Conservation (phyloP, 495 filamentous ascomycete genomes). For the Tuber brumale region DNA sequence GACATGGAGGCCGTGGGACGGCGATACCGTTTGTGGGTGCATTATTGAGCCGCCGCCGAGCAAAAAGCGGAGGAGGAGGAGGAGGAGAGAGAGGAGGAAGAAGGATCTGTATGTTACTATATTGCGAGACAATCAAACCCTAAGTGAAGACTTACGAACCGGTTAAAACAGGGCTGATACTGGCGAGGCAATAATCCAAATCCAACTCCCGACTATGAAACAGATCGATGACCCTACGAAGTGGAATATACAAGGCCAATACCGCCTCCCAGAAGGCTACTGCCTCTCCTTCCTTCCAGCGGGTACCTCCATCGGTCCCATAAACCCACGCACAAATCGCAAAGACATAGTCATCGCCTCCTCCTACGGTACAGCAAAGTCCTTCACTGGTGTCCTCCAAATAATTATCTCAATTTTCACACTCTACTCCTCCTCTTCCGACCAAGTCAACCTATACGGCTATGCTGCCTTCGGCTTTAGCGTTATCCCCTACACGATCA, state of each 20-base stretch:
- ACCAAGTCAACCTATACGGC: conserved; percentile 45
- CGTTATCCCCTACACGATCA: conserved; percentile 55
- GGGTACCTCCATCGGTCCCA: conserved; percentile 33
- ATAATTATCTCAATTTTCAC: conserved; percentile 43
- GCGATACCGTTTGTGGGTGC: conserved; percentile 39
- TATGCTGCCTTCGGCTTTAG: conserved; percentile 49
- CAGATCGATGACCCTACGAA: conserved; percentile 18
- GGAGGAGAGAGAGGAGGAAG: conserved; percentile 7
- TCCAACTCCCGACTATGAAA: conserved; percentile 20
- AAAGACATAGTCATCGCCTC: conserved; percentile 33
- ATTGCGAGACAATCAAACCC: not conserved
- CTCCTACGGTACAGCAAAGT: conserved; percentile 42
- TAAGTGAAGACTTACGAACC: not conserved
- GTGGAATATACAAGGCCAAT: conserved; percentile 40
- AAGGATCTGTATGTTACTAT: not conserved
- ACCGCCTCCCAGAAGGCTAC: conserved; percentile 28
- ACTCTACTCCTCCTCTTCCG: conserved; percentile 44
- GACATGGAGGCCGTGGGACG: conserved; percentile 43
- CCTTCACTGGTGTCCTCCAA: conserved; percentile 45
- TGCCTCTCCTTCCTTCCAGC: conserved; percentile 27
- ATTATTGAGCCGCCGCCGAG: conserved; percentile 20
- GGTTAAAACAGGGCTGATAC: not conserved
- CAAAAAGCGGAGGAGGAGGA: conserved; percentile 16
- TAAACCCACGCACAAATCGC: conserved; percentile 33
- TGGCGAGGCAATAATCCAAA: conserved; percentile 25